Conservation (phyloP, 2,329 filamentous ascomycete genomes). For the Berkeleyomyces rouxiae region DNA sequence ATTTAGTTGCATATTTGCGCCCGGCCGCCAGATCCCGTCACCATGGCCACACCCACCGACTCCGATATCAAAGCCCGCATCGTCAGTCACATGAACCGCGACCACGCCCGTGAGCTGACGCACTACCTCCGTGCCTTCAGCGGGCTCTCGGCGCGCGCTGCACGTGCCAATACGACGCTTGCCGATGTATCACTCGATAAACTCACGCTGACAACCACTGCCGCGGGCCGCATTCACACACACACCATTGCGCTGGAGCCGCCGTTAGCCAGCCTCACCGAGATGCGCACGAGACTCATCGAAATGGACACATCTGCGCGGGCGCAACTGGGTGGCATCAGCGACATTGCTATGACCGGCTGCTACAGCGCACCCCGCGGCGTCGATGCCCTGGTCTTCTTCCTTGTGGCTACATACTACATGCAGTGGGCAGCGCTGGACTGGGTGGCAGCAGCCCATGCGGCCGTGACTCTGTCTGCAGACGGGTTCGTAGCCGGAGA, state of each 20-base stretch:
- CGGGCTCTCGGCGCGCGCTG: not conserved
- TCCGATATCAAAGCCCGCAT: conserved; percentile 23
- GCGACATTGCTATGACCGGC: conserved; percentile 27
- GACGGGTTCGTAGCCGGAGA: not conserved
- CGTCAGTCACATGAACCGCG: conserved; percentile 72
- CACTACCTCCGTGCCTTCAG: conserved; percentile 34
- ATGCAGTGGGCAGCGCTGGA: conserved; percentile 22
- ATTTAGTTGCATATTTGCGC: not conserved
- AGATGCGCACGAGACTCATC: conserved; percentile 54
- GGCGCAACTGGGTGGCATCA: conserved; percentile 41
- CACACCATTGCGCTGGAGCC: conserved; percentile 49
- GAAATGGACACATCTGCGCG: conserved; percentile 48
- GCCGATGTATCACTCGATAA: conserved; percentile 26
- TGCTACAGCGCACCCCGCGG: conserved; percentile 25
- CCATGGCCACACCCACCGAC: conserved; percentile 15
- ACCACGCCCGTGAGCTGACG: conserved; percentile 58
- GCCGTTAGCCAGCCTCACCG: conserved; percentile 48
- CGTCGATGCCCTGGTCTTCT: conserved; percentile 23
- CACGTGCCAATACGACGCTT: not conserved
- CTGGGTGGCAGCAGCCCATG: not conserved
- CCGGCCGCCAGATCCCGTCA: not conserved
- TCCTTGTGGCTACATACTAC: conserved; percentile 34
- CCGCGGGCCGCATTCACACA: conserved; percentile 21
- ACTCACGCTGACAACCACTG: conserved; percentile 43
- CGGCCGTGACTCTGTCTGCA: not conserved